Percentiles rank a stretch among this genome's conserved stretches.
Conservation (phyloP, 2,329 filamentous ascomycete genomes). For the Tolypocladium ovalisporum region DNA sequence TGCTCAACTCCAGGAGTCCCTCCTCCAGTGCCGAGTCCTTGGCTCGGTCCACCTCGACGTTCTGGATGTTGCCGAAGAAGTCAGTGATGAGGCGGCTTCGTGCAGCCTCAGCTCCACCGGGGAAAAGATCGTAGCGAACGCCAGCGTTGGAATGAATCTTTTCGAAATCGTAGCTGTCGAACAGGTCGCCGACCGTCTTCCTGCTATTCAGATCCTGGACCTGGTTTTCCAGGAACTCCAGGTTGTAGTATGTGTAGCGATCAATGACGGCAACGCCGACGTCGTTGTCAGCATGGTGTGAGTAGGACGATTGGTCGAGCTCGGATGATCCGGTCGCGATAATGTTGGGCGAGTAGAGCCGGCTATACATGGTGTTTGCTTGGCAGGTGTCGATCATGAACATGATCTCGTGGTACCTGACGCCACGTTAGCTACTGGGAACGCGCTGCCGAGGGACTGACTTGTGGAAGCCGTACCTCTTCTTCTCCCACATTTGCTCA, state of each 20-base stretch:
- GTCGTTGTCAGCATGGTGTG: conserved; percentile 95
- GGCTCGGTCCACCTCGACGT: conserved; percentile 72
- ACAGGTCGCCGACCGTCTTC: conserved; percentile 83
- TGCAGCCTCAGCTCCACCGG: conserved; percentile 66
- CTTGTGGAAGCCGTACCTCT: conserved; percentile 46
- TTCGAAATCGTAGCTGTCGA: conserved; percentile 88
- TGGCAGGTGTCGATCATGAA: conserved; percentile 99
- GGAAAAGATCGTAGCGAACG: conserved; percentile 90
- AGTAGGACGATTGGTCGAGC: conserved; percentile 93
- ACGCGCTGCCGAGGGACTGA: background rate
- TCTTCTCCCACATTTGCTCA: conserved; percentile 99
- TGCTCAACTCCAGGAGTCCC: conserved; percentile 68
- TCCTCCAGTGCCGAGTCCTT: conserved; percentile 52
- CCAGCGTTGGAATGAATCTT: conserved; percentile 93
- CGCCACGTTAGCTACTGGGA: background rate
- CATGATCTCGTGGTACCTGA: conserved; percentile 80
- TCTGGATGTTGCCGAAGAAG: conserved; percentile 97
- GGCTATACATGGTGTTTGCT: conserved; percentile 98
- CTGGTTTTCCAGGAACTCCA: conserved; percentile 89
- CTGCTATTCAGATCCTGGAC: conserved; percentile 79
- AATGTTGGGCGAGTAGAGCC: conserved; percentile 96
- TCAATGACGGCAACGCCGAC: conserved; percentile 98
- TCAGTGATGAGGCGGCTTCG: conserved; percentile 79
- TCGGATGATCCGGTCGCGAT: conserved; percentile 95
- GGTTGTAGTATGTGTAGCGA: conserved; percentile 95